Evolutionary conservation across 192 early-diverging fungal species (phyloP), one percentile per base, ranked within the genome.

Genomic region (Gonapodya sp.): DNA sequence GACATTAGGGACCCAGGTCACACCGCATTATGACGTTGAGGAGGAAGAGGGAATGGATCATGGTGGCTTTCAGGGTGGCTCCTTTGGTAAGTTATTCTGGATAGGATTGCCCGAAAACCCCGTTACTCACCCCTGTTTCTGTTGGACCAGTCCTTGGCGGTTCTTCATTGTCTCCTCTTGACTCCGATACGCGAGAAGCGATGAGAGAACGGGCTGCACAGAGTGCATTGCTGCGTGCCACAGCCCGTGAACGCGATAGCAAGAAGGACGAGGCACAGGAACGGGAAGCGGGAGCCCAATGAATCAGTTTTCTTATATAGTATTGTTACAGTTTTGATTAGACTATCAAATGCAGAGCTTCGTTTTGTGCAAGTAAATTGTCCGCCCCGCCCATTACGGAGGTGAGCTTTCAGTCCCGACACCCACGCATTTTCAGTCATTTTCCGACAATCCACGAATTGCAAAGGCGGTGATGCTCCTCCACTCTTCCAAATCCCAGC

Each of bases 31-130:
- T 0, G 84, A 84, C 46, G 86, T 36, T 0, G 86, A 72, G 0
- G 86, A 86, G 32, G 86, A 85, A 14, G 84, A 83, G 18, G 82
- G 78, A 1, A 84, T 82, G 0, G 82, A 83, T 78, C 78, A 14
- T 2, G 74, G 78, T 36, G 73, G 81, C 0, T 92, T 86, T 85
- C 82, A 86, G 73, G 88, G 89, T 1, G 93, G 93, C 0, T 80
- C 89, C 0, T 93, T 88, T 88, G 79, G 46, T 64, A 24, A 64
- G 46, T 24, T 64, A 64, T 64, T 64, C 8, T 64, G 46, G 46
- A 16, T 8, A 64, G 8, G 46, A 16, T 64, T 8, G 8, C 24
- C 46, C 24, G 8, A 24, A 24, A 64, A 8, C 24, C 46, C 46
- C 8, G 24, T 24, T 16, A 64, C 24, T 24, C 46, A 16, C 46